Evolutionary conservation across 352 stramenopile species (phyloP), one percentile per base, ranked within the genome.

Genomic region (Phytophthora colocasiae): DNA sequence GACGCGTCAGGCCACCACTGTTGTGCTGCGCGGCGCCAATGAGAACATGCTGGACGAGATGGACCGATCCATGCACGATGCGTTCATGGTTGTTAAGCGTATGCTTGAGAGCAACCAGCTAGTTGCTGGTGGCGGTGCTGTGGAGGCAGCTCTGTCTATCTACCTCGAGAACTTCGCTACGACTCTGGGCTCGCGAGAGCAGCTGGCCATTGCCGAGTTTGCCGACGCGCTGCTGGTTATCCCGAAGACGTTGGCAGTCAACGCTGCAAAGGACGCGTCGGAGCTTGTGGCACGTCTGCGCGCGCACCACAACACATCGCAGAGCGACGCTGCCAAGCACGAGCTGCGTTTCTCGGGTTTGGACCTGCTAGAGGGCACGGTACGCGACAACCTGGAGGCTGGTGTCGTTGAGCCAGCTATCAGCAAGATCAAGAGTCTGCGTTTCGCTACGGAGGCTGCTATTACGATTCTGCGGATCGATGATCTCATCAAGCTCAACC

Each of bases 391-490:
- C 81, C 84, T 99, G 36, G 85, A 84, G 22, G 95, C 92, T 19
- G 97, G 97, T 59, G 97, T 99, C n/a, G 90, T 99, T 14, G 98
- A 99, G 86, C 98, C 98, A 17, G 97, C 98, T 56, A 99, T 99
- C 68, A 99, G 95, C 71, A 99, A 99, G 88, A 98, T 99, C 81
- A 99, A 99, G 84, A 98, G 90, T 75, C 81, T 99, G 63, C 89
- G 98, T 68, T 99, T 99, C 87, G 98, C 98, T 17, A 99, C 97
- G 5, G 98, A 99, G 68, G 97, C 98, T 34, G 97, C 97, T 45
- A 99, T 99, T 82, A 99, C 98, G 34, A 99, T 99, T 87, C 75
- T 99, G 59, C 92, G 98, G 78, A 99, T 99, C 79, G 98, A 99
- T 86, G 97, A 99, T 84, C 93, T 98, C 77, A 99, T 99, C 75